Evolutionary conservation across 306 rosid genomes (phyloP).

Genomic region (Cucumis cinereus): DNA sequence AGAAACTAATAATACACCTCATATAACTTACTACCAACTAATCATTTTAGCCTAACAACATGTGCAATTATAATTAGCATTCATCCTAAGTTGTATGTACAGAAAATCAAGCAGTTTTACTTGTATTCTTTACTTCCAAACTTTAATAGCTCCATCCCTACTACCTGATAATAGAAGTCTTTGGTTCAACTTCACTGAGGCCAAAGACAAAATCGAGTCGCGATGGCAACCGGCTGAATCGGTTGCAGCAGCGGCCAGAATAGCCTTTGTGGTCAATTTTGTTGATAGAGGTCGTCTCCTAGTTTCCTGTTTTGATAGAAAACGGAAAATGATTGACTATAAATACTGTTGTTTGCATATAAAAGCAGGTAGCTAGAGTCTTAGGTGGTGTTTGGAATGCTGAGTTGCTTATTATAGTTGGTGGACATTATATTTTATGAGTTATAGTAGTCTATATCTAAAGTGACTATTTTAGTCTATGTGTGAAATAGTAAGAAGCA

Average conservation of each 20-base stretch:
- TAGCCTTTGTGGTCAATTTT: slow-evolving; percentile 62
- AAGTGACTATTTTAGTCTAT: too few relatives aligned
- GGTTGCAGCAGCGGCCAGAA: slow-evolving; percentile 82
- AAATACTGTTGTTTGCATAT: background rate
- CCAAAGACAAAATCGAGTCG: slow-evolving; percentile 70
- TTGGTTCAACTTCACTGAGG: slow-evolving; percentile 86
- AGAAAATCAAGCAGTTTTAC: slow-evolving; percentile 10
- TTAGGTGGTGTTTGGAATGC: too few relatives aligned
- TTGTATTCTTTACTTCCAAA: slow-evolving; percentile 57
- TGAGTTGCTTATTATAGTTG: too few relatives aligned
- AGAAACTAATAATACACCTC: background rate
- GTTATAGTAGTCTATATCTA: too few relatives aligned
- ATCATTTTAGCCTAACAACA: background rate
- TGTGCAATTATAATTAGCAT: slow-evolving; percentile 16
- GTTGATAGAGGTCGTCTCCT: slow-evolving; percentile 60
- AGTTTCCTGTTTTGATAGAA: slow-evolving; percentile 53
- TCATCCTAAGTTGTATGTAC: slow-evolving; percentile 34
- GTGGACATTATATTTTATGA: too few relatives aligned
- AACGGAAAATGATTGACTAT: slow-evolving; percentile 6
- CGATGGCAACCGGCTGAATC: slow-evolving; percentile 93
- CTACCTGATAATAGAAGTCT: slow-evolving; percentile 75
- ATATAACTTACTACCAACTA: background rate
- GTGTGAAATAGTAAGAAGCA: too few relatives aligned
- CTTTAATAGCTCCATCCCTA: slow-evolving; percentile 94
- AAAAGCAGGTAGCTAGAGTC: background rate